A percentile compares a stretch with the other conserved stretches of the same genome.
Evolutionary conservation across 2,329 filamentous ascomycete species (phyloP).

Genomic region (Scopulariopsis brevicaulis): DNA sequence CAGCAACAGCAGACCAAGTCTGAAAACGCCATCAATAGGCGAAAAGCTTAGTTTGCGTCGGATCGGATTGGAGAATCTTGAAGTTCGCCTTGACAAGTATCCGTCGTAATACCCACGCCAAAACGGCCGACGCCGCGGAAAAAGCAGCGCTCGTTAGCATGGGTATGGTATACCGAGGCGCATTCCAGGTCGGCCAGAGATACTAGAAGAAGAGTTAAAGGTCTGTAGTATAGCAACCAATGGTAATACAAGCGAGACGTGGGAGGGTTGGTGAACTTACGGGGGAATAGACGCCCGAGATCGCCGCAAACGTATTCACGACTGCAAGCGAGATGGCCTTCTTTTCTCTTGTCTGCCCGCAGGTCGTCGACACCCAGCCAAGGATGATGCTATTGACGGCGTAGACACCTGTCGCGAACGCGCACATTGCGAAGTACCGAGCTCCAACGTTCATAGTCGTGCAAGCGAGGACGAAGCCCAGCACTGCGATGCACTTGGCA

Average conservation of each 20-base stretch:
- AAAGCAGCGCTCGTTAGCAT: not conserved
- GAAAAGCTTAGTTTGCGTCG: no score
- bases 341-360: slow-evolving; percentile 34
- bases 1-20: no score
- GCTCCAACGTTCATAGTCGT: not conserved
- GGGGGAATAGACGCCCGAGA: not conserved
- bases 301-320: not conserved
- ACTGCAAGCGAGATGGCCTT: slow-evolving; percentile 28
- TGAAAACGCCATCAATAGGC: no score
- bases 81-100: no score
- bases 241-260: no score
- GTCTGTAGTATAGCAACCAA: no score
- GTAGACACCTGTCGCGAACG: slow-evolving; percentile 24
- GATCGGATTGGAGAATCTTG: no score
- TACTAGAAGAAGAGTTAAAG: not conserved
- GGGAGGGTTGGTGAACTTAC: no score
- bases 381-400: slow-evolving; percentile 31
- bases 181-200: not conserved
- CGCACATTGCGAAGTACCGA: slow-evolving; percentile 15
- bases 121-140: not conserved
- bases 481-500: slow-evolving; percentile 23
- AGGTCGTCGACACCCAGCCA: slow-evolving; percentile 26
- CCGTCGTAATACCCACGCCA: not conserved
- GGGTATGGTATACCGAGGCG: not conserved
- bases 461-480: slow-evolving; percentile 21